phyloP scores from a whole-genome alignment of 345 rosid genomes.

The Citrus glauca region DNA sequence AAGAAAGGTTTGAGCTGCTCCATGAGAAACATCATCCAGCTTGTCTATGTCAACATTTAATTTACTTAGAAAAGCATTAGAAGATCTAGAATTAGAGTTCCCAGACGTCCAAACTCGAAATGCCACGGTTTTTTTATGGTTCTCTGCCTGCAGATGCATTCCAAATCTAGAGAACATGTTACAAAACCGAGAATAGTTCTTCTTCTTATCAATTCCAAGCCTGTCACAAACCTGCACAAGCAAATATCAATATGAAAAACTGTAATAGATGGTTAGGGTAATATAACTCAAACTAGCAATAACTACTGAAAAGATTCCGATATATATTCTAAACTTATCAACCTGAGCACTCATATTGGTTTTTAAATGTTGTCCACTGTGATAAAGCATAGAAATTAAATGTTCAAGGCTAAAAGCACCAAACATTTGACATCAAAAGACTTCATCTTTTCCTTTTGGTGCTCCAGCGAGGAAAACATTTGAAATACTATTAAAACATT shows the following conservation, averaged over 20 bases:
- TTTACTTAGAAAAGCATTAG: constrained; percentile 40
- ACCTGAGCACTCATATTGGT: not conserved
- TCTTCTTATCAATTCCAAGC: constrained; percentile 85
- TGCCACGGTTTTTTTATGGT: constrained; percentile 55
- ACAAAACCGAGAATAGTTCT: constrained; percentile 59
- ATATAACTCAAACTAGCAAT: not conserved
- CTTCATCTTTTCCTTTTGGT: not conserved
- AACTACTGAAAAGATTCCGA: not conserved
- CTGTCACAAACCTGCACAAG: constrained; percentile 64
- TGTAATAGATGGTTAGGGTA: not conserved
- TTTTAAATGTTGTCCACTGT: not conserved
- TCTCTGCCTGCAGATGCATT: constrained; percentile 69
- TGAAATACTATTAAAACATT: not conserved
- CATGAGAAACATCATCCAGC: constrained; percentile 27
- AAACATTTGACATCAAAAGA: not conserved
- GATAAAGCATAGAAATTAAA: not conserved
- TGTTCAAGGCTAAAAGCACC: not conserved
- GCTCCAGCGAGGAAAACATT: not conserved
- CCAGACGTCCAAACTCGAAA: constrained; percentile 76
- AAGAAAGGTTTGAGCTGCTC: constrained; percentile 25
- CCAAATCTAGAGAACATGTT: constrained; percentile 70
- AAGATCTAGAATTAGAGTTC: constrained; percentile 38
- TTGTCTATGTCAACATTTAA: constrained; percentile 28
- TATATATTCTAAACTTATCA: not conserved
- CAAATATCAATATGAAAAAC: constrained; percentile 13